Percentiles rank a stretch among this genome's conserved stretches.
phyloP scores from a whole-genome alignment of 257 asterid species.

The Solanum virginianum region DNA sequence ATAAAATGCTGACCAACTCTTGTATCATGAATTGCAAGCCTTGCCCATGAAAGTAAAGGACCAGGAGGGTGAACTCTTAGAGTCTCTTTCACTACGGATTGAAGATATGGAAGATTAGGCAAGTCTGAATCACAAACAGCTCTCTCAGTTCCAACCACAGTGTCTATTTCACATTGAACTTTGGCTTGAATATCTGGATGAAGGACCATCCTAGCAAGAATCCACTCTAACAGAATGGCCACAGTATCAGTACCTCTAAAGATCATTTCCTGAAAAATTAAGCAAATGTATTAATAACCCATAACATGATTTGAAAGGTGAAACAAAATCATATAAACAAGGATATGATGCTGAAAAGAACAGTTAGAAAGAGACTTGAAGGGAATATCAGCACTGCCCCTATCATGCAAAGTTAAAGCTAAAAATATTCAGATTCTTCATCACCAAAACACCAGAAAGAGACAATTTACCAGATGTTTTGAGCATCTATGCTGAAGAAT shows the following conservation, averaged over 20 bases:
- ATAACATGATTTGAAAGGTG: background rate
- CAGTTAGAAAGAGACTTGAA: background rate
- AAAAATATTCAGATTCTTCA: slow-evolving; percentile 42
- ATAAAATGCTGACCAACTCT: slow-evolving; percentile 38
- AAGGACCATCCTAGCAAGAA: slow-evolving; percentile 77
- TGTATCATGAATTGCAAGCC: slow-evolving; percentile 54
- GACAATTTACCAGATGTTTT: background rate
- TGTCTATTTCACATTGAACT: slow-evolving; percentile 50
- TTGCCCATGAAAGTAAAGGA: slow-evolving; percentile 85
- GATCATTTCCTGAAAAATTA: slow-evolving; percentile 54
- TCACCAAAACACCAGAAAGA: slow-evolving; percentile 13
- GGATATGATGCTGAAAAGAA: background rate
- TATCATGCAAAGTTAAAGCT: slow-evolving; percentile 15
- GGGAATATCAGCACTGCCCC: background rate
- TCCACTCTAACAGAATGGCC: slow-evolving; percentile 74
- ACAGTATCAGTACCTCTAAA: slow-evolving; percentile 81
- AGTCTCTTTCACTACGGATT: slow-evolving; percentile 66
- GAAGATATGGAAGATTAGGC: slow-evolving; percentile 42
- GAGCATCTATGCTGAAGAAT: background rate
- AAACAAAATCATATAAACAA: background rate
- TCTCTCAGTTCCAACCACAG: slow-evolving; percentile 12
- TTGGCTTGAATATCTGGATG: slow-evolving; percentile 64
- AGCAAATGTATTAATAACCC: background rate
- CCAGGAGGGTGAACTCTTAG: slow-evolving; percentile 78
- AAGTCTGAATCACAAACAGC: slow-evolving; percentile 39